Evolutionary conservation across 2,329 filamentous ascomycete species (phyloP), one percentile per base, ranked within the genome.

Genomic region (Talaromyces atroroseus): DNA sequence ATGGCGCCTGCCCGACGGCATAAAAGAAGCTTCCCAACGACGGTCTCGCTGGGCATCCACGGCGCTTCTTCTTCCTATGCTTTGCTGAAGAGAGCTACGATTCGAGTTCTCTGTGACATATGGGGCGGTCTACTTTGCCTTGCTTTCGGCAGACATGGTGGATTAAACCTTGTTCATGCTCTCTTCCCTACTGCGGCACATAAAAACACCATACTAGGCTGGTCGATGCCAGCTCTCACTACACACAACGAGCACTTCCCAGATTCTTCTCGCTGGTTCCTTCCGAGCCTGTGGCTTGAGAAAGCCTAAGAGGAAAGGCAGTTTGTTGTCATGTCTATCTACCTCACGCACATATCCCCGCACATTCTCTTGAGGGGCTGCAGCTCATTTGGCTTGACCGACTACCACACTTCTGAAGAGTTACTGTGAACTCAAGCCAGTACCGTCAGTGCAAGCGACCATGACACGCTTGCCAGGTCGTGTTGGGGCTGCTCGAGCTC

Each of bases 391-490:
- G 40, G 7, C 20, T 23, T 44, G 40, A 44, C 7, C 18, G 14
- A 44, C 40, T 44, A 8, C 40, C 18, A 14, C 20, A 44, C 40
- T 11, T 10, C 40, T 21, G 18, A 60, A 61, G 52, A 42, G 42
- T 52, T 45, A 58, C 50, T 61, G 53, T 12, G 20, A 23, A 44
- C 4, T 44, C 40, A 21, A 14, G 20, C 10, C 36, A n/a, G n/a
- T n/a, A n/a, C n/a, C 4, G 54, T 62, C 57, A 50, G 62, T 61
- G 42, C 56, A 56, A 54, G 52, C 61, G 63, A 58, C 57, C 49
- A 75, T 75, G 73, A 69, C 68, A 68, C 56, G 50, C n/a, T 45
- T 58, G 16, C 51, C 46, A 51, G 47, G 45, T 21, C 56, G 47
- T 8, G 36, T 65, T 44, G 61, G 65, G 51, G 67, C 65, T 61